These are phyloP conservation scores for Alternaria conjuncta DNA, from an alignment of 2,329 filamentous ascomycete species.

Conservation along the genomic window DNA sequence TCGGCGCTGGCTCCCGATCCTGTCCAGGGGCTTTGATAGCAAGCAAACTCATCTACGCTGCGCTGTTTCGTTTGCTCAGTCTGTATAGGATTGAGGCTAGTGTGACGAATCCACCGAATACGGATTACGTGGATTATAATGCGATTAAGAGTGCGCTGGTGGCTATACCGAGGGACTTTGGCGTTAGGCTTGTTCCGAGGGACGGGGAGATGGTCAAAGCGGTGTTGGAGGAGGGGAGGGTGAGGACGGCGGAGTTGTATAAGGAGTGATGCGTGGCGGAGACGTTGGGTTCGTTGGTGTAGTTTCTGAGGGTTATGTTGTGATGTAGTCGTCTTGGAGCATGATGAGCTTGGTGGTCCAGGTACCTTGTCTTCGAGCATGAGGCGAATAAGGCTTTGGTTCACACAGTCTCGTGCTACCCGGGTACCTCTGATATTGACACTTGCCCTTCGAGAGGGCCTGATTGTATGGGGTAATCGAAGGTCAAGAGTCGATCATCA, in stretches of 20 bases:
- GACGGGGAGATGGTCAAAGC: conserved; percentile 40
- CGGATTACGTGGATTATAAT: conserved; percentile 68
- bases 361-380: too few relatives aligned
- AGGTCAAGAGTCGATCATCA: too few relatives aligned
- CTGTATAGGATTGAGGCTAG: conserved; percentile 59
- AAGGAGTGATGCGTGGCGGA: conserved; percentile 32
- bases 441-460: too few relatives aligned
- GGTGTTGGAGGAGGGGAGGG: conserved; percentile 53
- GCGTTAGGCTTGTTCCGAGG: conserved; percentile 62
- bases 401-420: too few relatives aligned
- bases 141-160: conserved; percentile 65
- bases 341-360: too few relatives aligned
- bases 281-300: not conserved
- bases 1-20: conserved; percentile 59
- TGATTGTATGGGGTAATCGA: too few relatives aligned
- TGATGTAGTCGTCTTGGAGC: not conserved
- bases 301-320: not conserved
- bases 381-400: too few relatives aligned
- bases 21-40: conserved; percentile 62
- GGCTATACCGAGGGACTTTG: conserved; percentile 66
- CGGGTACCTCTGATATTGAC: too few relatives aligned
- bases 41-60: conserved; percentile 57
- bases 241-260: conserved; percentile 58
- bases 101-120: conserved; percentile 61
- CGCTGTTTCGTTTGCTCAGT: conserved; percentile 57